These are phyloP conservation scores for Salvia sclarea DNA, from an alignment of 305 asterid species.

Conservation along the genomic window DNA sequence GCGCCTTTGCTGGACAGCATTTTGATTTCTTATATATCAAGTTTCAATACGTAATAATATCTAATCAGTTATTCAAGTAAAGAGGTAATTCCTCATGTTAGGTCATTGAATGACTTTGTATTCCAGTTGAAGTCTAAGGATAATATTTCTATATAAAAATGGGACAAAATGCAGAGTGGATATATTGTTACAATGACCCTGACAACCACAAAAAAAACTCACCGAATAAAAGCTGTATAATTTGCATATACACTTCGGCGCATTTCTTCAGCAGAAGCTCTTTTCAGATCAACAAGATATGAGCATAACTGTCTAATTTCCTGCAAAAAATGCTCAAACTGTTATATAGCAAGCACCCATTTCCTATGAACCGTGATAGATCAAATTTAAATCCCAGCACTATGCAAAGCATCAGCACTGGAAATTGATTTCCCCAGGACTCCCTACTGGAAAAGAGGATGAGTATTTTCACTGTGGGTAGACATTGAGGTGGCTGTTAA, in stretches of 20 bases:
- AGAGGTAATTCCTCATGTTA: conserved; percentile 13
- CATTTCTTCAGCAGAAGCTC: conserved; percentile 99
- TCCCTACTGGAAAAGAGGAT: conserved; percentile 9
- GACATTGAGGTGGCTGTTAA: conserved; percentile 16
- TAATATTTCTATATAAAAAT: conserved; percentile 20
- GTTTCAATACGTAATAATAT: not conserved
- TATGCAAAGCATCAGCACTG: not conserved
- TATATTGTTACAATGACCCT: conserved; percentile 4
- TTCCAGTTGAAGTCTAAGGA: conserved; percentile 27
- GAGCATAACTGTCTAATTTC: conserved; percentile 95
- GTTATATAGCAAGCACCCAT: conserved; percentile 25
- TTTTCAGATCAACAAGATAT: conserved; percentile 88
- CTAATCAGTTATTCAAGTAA: not conserved
- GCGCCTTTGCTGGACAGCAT: conserved; percentile 13
- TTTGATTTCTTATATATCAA: not conserved
- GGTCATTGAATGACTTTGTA: conserved; percentile 11
- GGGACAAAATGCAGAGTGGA: conserved; percentile 8
- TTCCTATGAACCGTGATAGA: conserved; percentile 6
- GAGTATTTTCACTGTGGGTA: not conserved
- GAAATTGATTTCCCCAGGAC: not conserved
- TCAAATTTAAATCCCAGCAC: conserved; percentile 14
- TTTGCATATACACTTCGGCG: conserved; percentile 97
- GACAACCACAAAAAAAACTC: conserved; percentile 37
- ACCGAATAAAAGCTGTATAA: conserved; percentile 97
- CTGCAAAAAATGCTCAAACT: conserved; percentile 45